phyloP scores from a whole-genome alignment of 257 asterid species.

The Nicotiana tomentosiformis region DNA sequence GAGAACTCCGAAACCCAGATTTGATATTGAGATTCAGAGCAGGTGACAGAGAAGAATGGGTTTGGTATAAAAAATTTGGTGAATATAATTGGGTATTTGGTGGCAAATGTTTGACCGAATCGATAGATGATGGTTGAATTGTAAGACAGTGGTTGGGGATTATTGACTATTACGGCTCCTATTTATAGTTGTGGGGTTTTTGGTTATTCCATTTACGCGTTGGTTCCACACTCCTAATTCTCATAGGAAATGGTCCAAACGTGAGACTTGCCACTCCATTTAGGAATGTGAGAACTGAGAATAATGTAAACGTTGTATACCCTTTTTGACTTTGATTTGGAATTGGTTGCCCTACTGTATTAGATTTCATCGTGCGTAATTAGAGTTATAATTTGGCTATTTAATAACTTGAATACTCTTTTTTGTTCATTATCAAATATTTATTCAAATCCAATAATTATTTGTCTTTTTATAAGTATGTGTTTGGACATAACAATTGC shows the following conservation, averaged over 20 bases:
- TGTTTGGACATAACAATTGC: no score
- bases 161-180: not conserved
- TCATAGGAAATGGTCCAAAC: not conserved
- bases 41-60: constrained; percentile 8
- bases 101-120: not conserved
- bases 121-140: not conserved
- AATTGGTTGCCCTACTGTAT: no score
- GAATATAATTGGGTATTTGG: not conserved
- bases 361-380: not conserved
- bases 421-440: not conserved
- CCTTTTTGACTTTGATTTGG: not conserved
- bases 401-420: not conserved
- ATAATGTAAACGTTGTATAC: not conserved
- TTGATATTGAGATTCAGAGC: not conserved
- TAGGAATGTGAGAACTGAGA: not conserved
- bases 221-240: constrained; percentile 9
- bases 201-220: not conserved
- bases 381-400: not conserved
- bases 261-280: not conserved
- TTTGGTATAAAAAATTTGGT: not conserved
- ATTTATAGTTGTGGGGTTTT: not conserved
- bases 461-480: no score
- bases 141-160: not conserved
- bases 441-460: not conserved
- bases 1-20: constrained; percentile 10